Evolutionary conservation across 495 filamentous ascomycete species (phyloP).

Genomic region (Parmelia sp.): DNA sequence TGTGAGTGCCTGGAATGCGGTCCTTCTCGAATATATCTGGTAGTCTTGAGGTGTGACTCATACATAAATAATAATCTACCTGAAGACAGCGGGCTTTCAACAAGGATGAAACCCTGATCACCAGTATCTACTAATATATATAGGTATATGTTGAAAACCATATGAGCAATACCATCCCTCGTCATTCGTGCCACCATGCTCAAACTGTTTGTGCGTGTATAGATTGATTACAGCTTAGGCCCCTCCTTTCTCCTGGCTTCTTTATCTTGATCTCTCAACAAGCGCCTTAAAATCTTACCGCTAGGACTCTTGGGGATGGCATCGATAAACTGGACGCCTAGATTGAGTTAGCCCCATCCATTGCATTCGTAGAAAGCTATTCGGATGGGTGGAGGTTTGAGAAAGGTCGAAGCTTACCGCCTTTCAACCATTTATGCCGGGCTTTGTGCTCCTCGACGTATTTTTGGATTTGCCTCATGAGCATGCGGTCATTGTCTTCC

Average conservation of each 20-base stretch:
- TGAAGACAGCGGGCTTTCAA: not conserved
- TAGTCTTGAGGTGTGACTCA: not conserved
- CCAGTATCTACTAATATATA: not conserved
- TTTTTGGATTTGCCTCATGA: slow-evolving; percentile 59
- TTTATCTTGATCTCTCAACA: slow-evolving; percentile 75
- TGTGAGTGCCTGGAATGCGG: too few species aligned
- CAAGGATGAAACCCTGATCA: not conserved
- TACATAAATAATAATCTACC: not conserved
- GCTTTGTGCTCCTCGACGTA: slow-evolving; percentile 80
- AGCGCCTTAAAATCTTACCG: slow-evolving; percentile 81
- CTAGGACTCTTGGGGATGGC: slow-evolving; percentile 82
- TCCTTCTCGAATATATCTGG: not conserved
- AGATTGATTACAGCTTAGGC: slow-evolving; percentile 41
- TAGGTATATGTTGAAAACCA: not conserved
- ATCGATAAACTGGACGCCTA: slow-evolving; percentile 36
- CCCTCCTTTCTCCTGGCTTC: slow-evolving; percentile 58
- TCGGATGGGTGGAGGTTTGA: not conserved
- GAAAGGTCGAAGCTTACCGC: slow-evolving; percentile 31
- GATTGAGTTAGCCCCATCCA: slow-evolving; percentile 6
- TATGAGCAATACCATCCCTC: not conserved
- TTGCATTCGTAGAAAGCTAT: not conserved
- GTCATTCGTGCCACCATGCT: not conserved
- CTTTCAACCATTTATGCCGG: slow-evolving; percentile 82
- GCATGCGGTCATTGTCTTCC: slow-evolving; percentile 53
- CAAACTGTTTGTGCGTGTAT: not conserved